Base-by-base conservation (phyloP, 345 rosid genomes). In the Eucalyptus sp. region DNA sequence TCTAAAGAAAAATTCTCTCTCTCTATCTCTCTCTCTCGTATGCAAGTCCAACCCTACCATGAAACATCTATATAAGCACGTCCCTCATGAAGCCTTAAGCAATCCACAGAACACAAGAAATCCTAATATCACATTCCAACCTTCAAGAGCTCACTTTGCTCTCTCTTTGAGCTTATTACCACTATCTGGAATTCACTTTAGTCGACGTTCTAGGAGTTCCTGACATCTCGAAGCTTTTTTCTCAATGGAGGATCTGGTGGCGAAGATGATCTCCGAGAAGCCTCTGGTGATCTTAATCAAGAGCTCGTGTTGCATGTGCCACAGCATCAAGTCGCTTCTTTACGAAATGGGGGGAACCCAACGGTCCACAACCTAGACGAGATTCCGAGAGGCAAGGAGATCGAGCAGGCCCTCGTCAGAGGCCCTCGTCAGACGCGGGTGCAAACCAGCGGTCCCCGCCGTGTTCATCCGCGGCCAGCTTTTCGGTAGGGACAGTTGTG, bases 221-320 rank as follows among this genome's bases (percentile, higher is more conserved):
- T 14, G 44, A 86, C 46, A n/a, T 50, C 58, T 25, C 27, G 31
- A 76, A 41, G 48, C 29, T 20, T 76, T 7, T 33, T 51, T 10
- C 64, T 66, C 88, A 14, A 60, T 54, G 88, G 88, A 51, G 71
- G 88, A 54, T 87, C 51, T 33, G 50, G 89, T 89, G 81, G 58
- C 49, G 29, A 48, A 37, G 87, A 87, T 87, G 90, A 88, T 62
- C 31, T n/a, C 51, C 7, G 90, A 87, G 90, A 89, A 80, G 51
- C 90, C 90, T 14, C 64, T 81, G 58, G 87, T 87, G 89, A 33
- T 89, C 58, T 89, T 89, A 41, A 89, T 89, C 90, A 89, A 89
- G 88, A 89, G 58, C 90, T 68, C 90, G 13, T 87, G 90, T 31
- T 89, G 90, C 90, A 79, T 89, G 88, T 15, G 80, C 88, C 88